A percentile compares a stretch with the other conserved stretches of the same genome.
These are phyloP conservation scores for Collybiopsis confluens DNA, from an alignment of 768 basidiomycete species.

Conservation along the genomic window DNA sequence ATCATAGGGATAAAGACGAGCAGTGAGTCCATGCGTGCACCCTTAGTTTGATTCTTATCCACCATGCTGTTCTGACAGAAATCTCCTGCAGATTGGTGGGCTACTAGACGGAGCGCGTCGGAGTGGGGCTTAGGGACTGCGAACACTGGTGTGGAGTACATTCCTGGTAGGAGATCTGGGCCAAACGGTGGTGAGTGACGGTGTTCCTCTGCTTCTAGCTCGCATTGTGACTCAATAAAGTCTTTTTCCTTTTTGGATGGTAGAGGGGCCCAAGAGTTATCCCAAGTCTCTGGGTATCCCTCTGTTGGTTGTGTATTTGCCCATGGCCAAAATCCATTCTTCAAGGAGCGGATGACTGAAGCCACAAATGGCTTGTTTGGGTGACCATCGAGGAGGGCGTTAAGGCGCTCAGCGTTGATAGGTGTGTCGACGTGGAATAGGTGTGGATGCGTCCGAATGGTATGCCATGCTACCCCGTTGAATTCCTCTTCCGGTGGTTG, in stretches of 20 bases:
- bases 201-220: slow-evolving; percentile 13
- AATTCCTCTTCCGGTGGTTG: neutral
- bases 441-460: neutral
- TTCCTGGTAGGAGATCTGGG: slow-evolving; percentile 11
- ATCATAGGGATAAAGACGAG: slow-evolving; percentile 17
- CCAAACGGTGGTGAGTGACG: slow-evolving; percentile 22
- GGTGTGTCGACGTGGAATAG: neutral
- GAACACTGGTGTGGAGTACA: slow-evolving; percentile 23
- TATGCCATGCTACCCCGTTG: neutral
- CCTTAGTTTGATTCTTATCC: slow-evolving; percentile 5
- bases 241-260: slow-evolving; percentile 5
- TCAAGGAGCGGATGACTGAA: slow-evolving; percentile 18
- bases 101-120: slow-evolving; percentile 22
- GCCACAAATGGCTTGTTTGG: slow-evolving; percentile 25
- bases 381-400: slow-evolving; percentile 16
- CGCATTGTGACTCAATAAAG: slow-evolving; percentile 14
- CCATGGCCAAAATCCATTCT: slow-evolving; percentile 29
- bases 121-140: slow-evolving; percentile 25
- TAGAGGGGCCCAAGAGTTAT: slow-evolving; percentile 5
- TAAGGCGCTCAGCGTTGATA: slow-evolving; percentile 18
- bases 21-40: slow-evolving; percentile 21
- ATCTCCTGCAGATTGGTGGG: slow-evolving; percentile 23
- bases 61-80: slow-evolving; percentile 25
- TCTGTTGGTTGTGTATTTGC: slow-evolving; percentile 11
- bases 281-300: slow-evolving; percentile 9